Base-by-base conservation (phyloP, 1,284 basidiomycete genomes). In the Taiwanofungus camphoratus region DNA sequence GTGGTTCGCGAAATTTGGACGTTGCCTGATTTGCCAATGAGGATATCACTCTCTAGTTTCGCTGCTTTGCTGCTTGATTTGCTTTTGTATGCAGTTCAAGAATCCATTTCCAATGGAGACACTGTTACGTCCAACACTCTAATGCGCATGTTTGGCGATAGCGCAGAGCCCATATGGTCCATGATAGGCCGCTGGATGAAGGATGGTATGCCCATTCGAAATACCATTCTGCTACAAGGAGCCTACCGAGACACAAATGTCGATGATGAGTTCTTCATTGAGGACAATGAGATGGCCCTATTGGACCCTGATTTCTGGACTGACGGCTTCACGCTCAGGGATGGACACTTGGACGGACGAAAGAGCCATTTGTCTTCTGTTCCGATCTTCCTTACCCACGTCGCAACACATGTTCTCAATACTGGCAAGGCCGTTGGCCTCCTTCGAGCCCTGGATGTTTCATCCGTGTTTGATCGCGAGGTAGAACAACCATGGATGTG, bases 401-500 rank as follows among this genome's bases (percentile, higher is more conserved):
- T 82, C 11, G 76, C 79, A 4, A 69, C 71, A 18, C 65, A 70
- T 4, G 64, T 91, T 1, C 63, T 92, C 12, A 74, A 77, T 22
- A 79, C 86, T 0, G 90, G 90, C 5, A 92, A 92, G 59, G 80
- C 87, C 0, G 72, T 83, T 9, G 90, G 90, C 1, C 66, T 93
- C 29, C 67, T 92, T 21, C 68, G 72, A 9, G 68, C 68, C 20
- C 61, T 82, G 39, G 61, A 64, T 31, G 46, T 61, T 27, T 46
- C 56, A 3, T 41, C 50, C 1, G 40, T 52, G 11, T 50, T 55
- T 13, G 58, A 49, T 19, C 24, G 49, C 1, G 30, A 20, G 26
- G 34, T 44, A 23, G 44, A 43, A 18, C 46, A 49, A 3, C 46
- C 54, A 4, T 70, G 68, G 65, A 49, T 57, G 46, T 46, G 51